Evolutionary conservation across 164 flowering plant species (phyloP).

Genomic region (Macadamia integrifolia): DNA sequence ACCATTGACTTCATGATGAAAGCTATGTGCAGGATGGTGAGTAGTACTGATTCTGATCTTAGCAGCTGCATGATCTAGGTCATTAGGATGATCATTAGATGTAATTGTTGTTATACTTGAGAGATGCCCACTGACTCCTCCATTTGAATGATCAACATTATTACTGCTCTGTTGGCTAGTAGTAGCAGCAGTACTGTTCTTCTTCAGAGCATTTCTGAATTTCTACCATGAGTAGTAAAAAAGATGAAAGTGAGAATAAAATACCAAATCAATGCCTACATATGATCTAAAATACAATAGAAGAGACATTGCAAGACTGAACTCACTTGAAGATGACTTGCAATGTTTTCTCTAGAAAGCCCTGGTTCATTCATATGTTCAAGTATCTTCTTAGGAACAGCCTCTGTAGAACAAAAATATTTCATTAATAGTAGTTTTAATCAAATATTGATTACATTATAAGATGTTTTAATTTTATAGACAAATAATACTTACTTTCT

Average conservation of each 20-base stretch:
- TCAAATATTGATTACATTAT: too few relatives aligned
- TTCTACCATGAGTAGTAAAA: constrained; percentile 16
- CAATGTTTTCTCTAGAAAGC: constrained; percentile 31
- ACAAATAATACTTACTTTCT: constrained; percentile 19
- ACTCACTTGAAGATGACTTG: constrained; percentile 43
- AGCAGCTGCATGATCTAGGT: background rate
- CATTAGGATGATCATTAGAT: background rate
- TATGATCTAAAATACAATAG: too few relatives aligned
- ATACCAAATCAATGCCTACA: background rate
- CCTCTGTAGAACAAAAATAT: constrained; percentile 15
- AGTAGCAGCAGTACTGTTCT: background rate
- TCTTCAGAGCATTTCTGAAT: constrained; percentile 18
- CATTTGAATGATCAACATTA: background rate
- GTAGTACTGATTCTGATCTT: background rate
- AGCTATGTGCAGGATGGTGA: too few relatives aligned
- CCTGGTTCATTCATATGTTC: constrained; percentile 26
- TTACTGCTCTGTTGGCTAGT: constrained; percentile 5
- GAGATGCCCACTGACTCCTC: background rate
- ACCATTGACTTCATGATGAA: too few relatives aligned
- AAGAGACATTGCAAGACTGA: background rate
- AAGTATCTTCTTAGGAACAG: constrained; percentile 34
- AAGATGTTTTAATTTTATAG: background rate
- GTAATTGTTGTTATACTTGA: background rate
- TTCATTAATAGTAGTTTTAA: too few relatives aligned
- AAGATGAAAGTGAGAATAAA: background rate